Evolutionary conservation across 2,329 filamentous ascomycete genomes (phyloP).

Genomic region (Dothistroma septosporum): DNA sequence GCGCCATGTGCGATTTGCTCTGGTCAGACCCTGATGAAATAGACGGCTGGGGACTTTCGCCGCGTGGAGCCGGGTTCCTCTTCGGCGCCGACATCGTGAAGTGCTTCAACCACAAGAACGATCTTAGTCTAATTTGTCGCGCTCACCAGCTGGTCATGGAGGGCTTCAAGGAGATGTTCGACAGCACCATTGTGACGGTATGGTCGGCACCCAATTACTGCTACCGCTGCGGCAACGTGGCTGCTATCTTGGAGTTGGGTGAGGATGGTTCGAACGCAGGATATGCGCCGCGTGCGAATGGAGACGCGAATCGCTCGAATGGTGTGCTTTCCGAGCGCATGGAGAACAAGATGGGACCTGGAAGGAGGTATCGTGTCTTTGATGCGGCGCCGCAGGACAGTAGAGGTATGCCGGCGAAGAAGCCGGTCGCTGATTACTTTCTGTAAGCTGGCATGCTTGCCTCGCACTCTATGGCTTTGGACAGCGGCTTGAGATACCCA

Average conservation of each 20-base stretch:
- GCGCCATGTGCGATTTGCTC: slow-evolving; percentile 95
- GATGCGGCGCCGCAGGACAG: slow-evolving; percentile 95
- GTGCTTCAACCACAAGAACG: slow-evolving; percentile 90
- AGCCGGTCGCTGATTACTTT: slow-evolving; percentile 96
- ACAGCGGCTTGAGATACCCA: slow-evolving; percentile 14
- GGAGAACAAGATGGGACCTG: slow-evolving; percentile 61
- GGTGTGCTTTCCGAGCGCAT: slow-evolving; percentile 43
- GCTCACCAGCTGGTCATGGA: slow-evolving; percentile 99
- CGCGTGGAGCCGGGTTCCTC: slow-evolving; percentile 88
- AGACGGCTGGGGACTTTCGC: slow-evolving; percentile 91
- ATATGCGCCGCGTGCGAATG: slow-evolving; percentile 56
- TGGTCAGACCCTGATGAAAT: slow-evolving; percentile 99
- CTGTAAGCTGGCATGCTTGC: slow-evolving; percentile 44
- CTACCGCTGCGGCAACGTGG: slow-evolving; percentile 56
- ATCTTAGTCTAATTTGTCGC: slow-evolving; percentile 84
- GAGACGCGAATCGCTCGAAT: slow-evolving; percentile 54
- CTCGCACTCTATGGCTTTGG: not conserved
- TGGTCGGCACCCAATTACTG: slow-evolving; percentile 54
- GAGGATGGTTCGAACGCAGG: slow-evolving; percentile 65
- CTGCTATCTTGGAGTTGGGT: slow-evolving; percentile 85
- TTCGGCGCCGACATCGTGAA: slow-evolving; percentile 96
- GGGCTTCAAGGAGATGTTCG: slow-evolving; percentile 99
- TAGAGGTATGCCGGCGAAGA: slow-evolving; percentile 97
- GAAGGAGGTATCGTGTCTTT: slow-evolving; percentile 88
- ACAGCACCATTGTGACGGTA: slow-evolving; percentile 92